Base-by-base conservation (phyloP, 495 filamentous ascomycete species). In the Parachaetomium inaequale region DNA sequence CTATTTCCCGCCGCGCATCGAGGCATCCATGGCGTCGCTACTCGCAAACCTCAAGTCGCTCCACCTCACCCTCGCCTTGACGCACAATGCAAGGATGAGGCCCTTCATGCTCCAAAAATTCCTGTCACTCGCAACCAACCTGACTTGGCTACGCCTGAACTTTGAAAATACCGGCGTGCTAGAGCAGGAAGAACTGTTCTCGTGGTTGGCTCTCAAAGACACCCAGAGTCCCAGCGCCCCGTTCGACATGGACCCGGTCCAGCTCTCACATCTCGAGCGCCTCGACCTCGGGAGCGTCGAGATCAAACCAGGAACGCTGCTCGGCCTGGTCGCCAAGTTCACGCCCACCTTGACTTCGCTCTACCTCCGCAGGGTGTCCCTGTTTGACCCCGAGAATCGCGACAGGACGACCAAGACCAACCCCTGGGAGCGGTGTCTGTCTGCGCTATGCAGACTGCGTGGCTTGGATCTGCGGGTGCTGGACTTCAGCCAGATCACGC, bases 81-180 rank as follows among this genome's bases (percentile, higher is more conserved):
- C 45, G 7, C 4, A 46, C 60, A 55, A 4, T 19, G 29, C 15
- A 40, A 56, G n/a, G 12, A 5, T 12, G 55, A 40, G 15, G n/a
- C 45, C 50, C 31, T 59, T 57, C 42, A 50, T 67, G 1, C 38
- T 68, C 26, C 62, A 65, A 25, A 63, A 55, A 29, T 75, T 77
- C 52, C 58, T 78, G 31, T 61, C 62, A 10, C 60, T 54, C 17
- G 61, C 68, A 4, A 58, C 58, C 12, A 71, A 74, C 49, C 40
- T 78, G 46, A 70, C 65, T 2, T 75, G 73, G 68, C 66, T 78
- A 8, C 67, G 76, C n/a, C 50, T 78, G 32, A 78, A 78, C 46
- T 70, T 76, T 42, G 38, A 21, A 4, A 15, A 23, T 25, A 11
- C 36, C 7, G 10, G 6, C 12, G 19, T 12, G 34, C 4, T 25